Base-by-base conservation (phyloP, 2,329 filamentous ascomycete genomes). In the Talaromyces sp. region DNA sequence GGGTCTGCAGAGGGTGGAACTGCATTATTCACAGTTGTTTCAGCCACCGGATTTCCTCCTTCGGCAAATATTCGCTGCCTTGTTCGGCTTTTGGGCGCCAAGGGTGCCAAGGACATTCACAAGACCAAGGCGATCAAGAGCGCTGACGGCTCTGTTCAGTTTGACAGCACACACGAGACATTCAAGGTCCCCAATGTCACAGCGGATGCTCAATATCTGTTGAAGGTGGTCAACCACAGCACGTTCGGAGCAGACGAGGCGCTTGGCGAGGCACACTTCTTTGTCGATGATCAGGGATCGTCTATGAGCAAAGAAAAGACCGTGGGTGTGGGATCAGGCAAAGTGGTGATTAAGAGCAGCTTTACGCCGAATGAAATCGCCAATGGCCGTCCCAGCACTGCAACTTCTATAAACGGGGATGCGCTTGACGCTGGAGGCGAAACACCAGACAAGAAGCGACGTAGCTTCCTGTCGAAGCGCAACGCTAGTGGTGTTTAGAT, bases 121-220 rank as follows among this genome's bases (percentile, higher is more conserved):
- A 97, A 98, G 81, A 97, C 93, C 27, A 96, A 96, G 74, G 89
- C 95, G 66, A 85, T 90, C 79, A 96, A 96, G 75, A 84, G 88
- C 42, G 63, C 66, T 0, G 78, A 79, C 1, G 91, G 89, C 1
- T 78, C 82, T 3, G 85, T 91, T 64, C 82, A 80, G 18, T 96
- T 87, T 74, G 88, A 92, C 65, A 73, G 79, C 8, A 79, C 83
- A 56, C 76, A 79, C 65, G 91, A 96, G 73, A 87, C 86, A 0
- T 94, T 95, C 81, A 92, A 88, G 70, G 83, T 90, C 27, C 81
- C 83, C 10, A 96, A 92, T 76, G 72, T 72, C 9, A 85, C 88
- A 0, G 88, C 94, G 2, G 94, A 97, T 68, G 83, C 90, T 27
- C 88, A 91, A 71, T 98, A 97, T 84, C 90, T 92, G 73, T 73